phyloP scores from a whole-genome alignment of 176 grass and related monocot species.

The Oryza glaberrima region DNA sequence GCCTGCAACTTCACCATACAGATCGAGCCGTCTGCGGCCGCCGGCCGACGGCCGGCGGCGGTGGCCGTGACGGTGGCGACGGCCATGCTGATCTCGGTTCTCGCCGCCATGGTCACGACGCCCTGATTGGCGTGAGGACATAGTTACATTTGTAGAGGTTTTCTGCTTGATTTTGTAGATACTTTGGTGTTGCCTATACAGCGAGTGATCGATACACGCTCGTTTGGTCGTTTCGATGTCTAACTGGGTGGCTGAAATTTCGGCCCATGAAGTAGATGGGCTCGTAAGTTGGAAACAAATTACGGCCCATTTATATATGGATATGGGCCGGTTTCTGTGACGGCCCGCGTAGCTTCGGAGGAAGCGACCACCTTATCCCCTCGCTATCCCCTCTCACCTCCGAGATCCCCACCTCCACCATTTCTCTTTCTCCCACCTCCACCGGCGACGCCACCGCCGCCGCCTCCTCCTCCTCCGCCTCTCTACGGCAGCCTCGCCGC shows the following conservation, averaged over 20 bases:
- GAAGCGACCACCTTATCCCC: constrained; percentile 50
- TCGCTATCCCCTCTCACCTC: constrained; percentile 32
- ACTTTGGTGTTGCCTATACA: not conserved
- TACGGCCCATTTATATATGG: no score
- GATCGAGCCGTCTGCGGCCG: constrained; percentile 33
- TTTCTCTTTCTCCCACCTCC: constrained; percentile 31
- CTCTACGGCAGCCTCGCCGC: constrained; percentile 24
- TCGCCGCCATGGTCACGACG: not conserved
- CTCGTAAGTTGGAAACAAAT: no score
- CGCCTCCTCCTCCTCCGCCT: constrained; percentile 3
- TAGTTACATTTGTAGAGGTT: not conserved
- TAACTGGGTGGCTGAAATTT: not conserved
- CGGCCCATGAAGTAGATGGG: no score
- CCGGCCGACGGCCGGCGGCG: not conserved
- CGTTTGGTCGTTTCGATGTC: no score
- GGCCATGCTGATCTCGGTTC: not conserved
- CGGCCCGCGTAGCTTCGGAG: not conserved
- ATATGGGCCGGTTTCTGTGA: no score
- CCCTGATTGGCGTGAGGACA: not conserved
- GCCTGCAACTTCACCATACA: constrained; percentile 85
- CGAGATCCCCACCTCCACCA: not conserved
- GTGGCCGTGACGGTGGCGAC: not conserved
- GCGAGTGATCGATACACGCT: no score
- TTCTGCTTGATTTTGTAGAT: constrained; percentile 9
- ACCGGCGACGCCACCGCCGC: not conserved